Conservation (phyloP, 139 green algal genomes). For the Chloropicon primus region DNA sequence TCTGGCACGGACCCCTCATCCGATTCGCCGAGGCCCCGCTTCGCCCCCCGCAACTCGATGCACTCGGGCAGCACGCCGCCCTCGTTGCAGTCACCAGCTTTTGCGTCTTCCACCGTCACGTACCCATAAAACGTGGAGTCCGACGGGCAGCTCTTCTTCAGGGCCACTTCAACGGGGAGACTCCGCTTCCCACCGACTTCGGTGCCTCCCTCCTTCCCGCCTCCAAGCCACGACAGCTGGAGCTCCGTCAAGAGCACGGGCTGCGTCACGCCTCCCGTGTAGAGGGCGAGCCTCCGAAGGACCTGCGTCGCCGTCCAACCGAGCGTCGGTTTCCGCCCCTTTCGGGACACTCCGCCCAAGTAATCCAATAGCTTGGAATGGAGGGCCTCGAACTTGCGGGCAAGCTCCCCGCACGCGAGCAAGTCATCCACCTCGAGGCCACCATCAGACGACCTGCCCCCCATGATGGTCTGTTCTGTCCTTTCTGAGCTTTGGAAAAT, state of each 20-base stretch:
- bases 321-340: background rate
- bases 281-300: background rate
- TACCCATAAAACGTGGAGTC: background rate
- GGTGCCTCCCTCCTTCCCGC: background rate
- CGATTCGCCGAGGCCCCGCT: background rate
- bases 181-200: background rate
- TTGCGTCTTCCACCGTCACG: too few species aligned
- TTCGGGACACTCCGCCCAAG: background rate
- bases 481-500: background rate
- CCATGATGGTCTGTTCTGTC: too few species aligned
- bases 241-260: background rate
- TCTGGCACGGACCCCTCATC: background rate
- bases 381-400: background rate
- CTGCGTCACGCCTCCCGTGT: background rate
- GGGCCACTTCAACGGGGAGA: background rate
- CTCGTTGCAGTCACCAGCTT: too few species aligned
- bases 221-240: background rate
- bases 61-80: background rate
- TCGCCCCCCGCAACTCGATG: background rate
- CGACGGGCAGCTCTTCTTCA: background rate
- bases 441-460: too few species aligned
- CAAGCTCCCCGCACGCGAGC: background rate
- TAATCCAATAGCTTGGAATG: background rate
- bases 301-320: background rate
- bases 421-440: background rate